phyloP scores from a whole-genome alignment of 495 filamentous ascomycete species.

The Xylaria curta region DNA sequence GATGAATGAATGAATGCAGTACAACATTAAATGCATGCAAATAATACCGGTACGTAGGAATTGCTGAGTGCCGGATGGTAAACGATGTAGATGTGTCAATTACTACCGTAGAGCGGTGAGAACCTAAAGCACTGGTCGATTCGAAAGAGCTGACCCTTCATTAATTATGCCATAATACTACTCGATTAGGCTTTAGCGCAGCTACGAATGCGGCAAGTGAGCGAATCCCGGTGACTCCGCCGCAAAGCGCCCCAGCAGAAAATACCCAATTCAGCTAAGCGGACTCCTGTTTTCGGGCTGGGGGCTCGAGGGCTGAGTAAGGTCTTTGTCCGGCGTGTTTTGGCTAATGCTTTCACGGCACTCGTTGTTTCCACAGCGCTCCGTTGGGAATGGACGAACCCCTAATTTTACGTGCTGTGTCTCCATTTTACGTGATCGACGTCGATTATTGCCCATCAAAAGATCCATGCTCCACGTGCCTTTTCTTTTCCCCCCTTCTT shows the following conservation, averaged over 20 bases:
- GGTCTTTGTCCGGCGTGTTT: not conserved
- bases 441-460: not conserved
- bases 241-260: not conserved
- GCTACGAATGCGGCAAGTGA: not conserved
- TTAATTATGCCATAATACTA: not conserved
- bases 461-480: conserved; percentile 15
- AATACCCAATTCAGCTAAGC: conserved; percentile 2
- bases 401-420: not conserved
- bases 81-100: not conserved
- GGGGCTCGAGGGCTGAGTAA: not conserved
- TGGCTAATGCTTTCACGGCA: not conserved
- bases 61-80: not conserved
- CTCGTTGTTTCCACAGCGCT: conserved; percentile 8
- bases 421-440: not conserved
- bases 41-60: not conserved
- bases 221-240: conserved; percentile 11
- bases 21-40: not conserved
- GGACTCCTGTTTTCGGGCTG: conserved; percentile 4
- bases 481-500: not conserved
- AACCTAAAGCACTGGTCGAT: not conserved
- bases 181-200: not conserved
- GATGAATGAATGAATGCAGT: not conserved
- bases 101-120: not conserved
- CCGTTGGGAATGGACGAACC: not conserved
- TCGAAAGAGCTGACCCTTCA: not conserved